Conservation (phyloP, 1,284 basidiomycete species). For the Amylostereum areolatum region DNA sequence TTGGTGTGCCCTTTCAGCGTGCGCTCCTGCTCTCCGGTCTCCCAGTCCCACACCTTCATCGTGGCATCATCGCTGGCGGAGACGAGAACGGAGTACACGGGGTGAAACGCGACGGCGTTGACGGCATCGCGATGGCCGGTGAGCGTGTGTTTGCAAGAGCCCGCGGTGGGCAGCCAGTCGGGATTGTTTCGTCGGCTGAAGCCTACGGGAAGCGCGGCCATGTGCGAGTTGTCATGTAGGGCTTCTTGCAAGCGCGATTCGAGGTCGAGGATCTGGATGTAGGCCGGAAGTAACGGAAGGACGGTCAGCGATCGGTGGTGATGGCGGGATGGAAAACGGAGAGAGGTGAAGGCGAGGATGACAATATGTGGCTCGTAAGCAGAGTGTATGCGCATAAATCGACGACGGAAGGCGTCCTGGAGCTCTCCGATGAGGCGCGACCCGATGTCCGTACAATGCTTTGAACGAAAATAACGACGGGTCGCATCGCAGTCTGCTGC, state of each 20-base stretch:
- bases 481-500: no score
- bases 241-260: constrained; percentile 60
- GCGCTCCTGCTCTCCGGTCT: constrained; percentile 73
- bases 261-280: constrained; percentile 62
- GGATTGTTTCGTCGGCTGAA: constrained; percentile 31
- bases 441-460: no score
- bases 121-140: constrained; percentile 61
- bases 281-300: no score
- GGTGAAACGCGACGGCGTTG: constrained; percentile 68
- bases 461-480: no score
- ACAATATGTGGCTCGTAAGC: not conserved
- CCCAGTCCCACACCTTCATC: constrained; percentile 82
- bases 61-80: constrained; percentile 69
- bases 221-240: constrained; percentile 53
- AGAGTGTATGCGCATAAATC: no score
- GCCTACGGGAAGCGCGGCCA: constrained; percentile 39
- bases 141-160: constrained; percentile 54
- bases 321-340: no score
- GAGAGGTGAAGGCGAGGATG: not conserved
- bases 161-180: constrained; percentile 64
- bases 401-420: no score
- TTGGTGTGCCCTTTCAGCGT: constrained; percentile 79
- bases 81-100: constrained; percentile 60
- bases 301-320: no score
- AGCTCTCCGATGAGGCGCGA: no score